These are phyloP conservation scores for Malus hybrid DNA, from an alignment of 331 rosid genomes.

Conservation along the genomic window DNA sequence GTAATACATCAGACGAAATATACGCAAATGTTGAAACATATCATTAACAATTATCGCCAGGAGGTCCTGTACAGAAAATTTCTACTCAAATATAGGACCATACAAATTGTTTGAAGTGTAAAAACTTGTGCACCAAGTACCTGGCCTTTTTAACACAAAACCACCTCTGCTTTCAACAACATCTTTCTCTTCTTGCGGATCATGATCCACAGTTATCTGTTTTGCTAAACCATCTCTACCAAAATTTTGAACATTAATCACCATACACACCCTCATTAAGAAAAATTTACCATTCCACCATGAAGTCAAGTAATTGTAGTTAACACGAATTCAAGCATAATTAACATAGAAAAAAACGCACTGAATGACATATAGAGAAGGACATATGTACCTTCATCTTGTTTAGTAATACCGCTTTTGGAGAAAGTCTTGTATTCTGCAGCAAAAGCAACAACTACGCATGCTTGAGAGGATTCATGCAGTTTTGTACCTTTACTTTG, in stretches of 20 bases:
- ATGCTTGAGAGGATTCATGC: too few species aligned
- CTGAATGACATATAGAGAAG: neutral
- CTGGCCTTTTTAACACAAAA: constrained; percentile 27
- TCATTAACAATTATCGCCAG: too few species aligned
- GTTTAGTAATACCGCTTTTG: too few species aligned
- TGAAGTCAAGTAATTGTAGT: neutral
- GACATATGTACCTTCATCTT: neutral
- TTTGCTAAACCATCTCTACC: constrained; percentile 26
- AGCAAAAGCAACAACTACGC: too few species aligned
- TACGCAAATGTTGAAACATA: too few species aligned
- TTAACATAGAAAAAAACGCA: too few species aligned
- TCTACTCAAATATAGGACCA: neutral
- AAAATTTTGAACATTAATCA: neutral
- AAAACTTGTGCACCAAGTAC: constrained; percentile 11
- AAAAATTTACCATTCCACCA: neutral
- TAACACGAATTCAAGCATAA: neutral
- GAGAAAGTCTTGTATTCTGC: too few species aligned
- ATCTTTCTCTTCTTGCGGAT: constrained; percentile 42
- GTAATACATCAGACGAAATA: too few species aligned
- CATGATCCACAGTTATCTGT: constrained; percentile 49
- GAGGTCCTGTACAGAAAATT: neutral
- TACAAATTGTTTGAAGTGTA: neutral
- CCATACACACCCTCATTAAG: neutral
- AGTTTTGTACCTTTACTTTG: too few species aligned
- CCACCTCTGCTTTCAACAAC: constrained; percentile 59